These are phyloP conservation scores for Coemansia sp. DNA, from an alignment of 192 early-diverging fungal genomes.

Conservation along the genomic window DNA sequence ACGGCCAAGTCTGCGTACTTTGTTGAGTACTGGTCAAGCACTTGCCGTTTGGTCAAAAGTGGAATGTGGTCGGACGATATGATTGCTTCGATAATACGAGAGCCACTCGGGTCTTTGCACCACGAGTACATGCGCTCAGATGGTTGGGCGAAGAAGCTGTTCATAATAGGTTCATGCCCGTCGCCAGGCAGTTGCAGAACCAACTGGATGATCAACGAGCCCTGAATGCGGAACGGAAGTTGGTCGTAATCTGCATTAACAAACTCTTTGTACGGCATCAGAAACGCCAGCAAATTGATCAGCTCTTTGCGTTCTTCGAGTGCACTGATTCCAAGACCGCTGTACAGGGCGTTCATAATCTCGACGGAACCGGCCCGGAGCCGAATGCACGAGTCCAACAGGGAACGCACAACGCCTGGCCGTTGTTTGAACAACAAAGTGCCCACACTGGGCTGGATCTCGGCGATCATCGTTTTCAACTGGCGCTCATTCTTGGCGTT, in stretches of 20 bases:
- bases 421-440: neutral
- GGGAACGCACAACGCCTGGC: neutral
- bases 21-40: conserved; percentile 38
- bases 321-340: neutral
- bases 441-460: neutral
- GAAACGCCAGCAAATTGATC: neutral
- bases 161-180: neutral
- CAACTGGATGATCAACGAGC: neutral
- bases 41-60: neutral
- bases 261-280: neutral
- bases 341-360: neutral
- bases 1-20: conserved; percentile 51
- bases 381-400: neutral
- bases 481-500: neutral
- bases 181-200: neutral
- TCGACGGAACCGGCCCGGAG: neutral
- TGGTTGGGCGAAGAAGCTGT: neutral
- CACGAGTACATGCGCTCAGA: neutral
- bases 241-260: neutral
- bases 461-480: neutral
- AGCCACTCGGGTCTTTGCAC: neutral
- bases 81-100: neutral
- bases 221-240: neutral
- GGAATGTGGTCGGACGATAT: neutral
- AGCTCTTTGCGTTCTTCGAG: neutral